A percentile compares a stretch with the other conserved stretches of the same genome.
These are phyloP conservation scores for Lolium multiflorum DNA, from an alignment of 176 grass and related monocot genomes.

Conservation along the genomic window DNA sequence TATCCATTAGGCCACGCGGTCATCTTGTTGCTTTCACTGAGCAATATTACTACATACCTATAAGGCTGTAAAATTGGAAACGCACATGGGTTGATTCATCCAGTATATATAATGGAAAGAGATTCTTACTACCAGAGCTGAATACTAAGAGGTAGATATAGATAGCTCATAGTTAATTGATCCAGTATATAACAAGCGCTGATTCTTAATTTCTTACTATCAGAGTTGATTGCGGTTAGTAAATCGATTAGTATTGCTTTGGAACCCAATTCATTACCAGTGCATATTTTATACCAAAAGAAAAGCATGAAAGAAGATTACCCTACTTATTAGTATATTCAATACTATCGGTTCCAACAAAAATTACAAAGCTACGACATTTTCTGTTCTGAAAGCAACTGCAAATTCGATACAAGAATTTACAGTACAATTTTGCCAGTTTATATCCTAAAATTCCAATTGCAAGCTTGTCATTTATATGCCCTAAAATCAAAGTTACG, in stretches of 20 bases:
- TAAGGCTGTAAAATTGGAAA: too few species aligned
- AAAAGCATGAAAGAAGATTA: neutral
- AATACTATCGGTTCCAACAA: neutral
- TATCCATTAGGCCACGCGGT: slow-evolving; percentile 99
- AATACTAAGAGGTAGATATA: too few species aligned
- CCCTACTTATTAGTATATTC: neutral
- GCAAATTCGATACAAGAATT: neutral
- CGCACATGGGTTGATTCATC: too few species aligned
- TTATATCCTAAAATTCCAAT: neutral
- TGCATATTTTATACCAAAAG: neutral
- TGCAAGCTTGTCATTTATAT: too few species aligned
- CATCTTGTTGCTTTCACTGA: neutral
- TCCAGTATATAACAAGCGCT: neutral
- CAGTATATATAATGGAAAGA: too few species aligned
- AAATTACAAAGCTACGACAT: neutral
- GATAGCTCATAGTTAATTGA: too few species aligned
- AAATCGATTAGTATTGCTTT: neutral
- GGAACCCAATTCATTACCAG: neutral
- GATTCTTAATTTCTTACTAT: neutral
- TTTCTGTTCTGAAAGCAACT: neutral
- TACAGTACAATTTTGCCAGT: neutral
- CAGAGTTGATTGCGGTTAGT: neutral
- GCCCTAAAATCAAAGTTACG: neutral
- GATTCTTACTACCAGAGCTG: too few species aligned
- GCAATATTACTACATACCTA: too few species aligned